Evolutionary conservation across 2,329 filamentous ascomycete genomes (phyloP).

Genomic region (Dissoconium aciculare): DNA sequence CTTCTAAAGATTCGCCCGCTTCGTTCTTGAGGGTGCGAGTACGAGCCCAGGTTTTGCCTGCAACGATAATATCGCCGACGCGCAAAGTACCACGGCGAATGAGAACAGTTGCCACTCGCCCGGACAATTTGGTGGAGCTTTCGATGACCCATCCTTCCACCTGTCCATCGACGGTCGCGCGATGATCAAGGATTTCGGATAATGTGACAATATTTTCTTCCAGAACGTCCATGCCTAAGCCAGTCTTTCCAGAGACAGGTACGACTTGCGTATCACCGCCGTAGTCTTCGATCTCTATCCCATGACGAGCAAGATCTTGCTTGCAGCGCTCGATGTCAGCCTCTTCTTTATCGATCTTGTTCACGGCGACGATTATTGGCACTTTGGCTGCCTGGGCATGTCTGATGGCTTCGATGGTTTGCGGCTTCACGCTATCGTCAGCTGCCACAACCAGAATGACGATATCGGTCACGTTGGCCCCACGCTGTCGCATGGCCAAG

Average conservation of each 20-base stretch:
- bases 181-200: slow-evolving; percentile 79
- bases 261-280: slow-evolving; percentile 91
- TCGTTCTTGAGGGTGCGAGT: slow-evolving; percentile 79
- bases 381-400: slow-evolving; percentile 78
- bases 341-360: slow-evolving; percentile 85
- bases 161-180: slow-evolving; percentile 59
- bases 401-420: slow-evolving; percentile 90
- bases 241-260: slow-evolving; percentile 83
- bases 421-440: slow-evolving; percentile 93
- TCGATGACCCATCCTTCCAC: slow-evolving; percentile 93
- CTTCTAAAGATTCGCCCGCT: slow-evolving; percentile 53
- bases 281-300: slow-evolving; percentile 84
- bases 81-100: slow-evolving; percentile 76
- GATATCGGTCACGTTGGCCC: slow-evolving; percentile 92
- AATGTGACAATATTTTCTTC: slow-evolving; percentile 81
- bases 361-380: slow-evolving; percentile 94
- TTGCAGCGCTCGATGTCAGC: slow-evolving; percentile 74
- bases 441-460: slow-evolving; percentile 91
- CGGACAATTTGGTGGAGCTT: slow-evolving; percentile 69
- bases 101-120: slow-evolving; percentile 76
- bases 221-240: slow-evolving; percentile 75
- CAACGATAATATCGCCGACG: slow-evolving; percentile 68
- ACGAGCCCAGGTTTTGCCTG: slow-evolving; percentile 74
- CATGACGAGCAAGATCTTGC: slow-evolving; percentile 65
- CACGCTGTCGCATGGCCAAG: slow-evolving; percentile 85